Percentiles rank a stretch among this genome's conserved stretches.
Evolutionary conservation across 108 stramenopile species (phyloP).

Genomic region (Nitzschia inconspicua): DNA sequence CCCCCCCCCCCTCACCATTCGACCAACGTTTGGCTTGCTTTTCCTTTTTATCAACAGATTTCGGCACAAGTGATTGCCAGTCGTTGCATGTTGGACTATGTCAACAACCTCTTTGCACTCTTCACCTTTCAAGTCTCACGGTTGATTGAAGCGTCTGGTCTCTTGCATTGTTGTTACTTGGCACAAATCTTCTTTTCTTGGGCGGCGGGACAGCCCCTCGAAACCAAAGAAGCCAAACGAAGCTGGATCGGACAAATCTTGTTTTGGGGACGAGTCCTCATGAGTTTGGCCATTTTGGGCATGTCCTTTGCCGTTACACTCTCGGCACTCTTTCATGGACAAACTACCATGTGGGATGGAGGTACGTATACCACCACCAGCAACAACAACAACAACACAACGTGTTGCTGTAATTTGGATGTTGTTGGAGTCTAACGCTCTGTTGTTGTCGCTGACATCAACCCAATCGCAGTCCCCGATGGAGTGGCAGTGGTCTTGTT

Average conservation of each 20-base stretch:
- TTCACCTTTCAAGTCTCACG: conserved; percentile 47
- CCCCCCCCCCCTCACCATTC: no score
- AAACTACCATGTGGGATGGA: conserved; percentile 59
- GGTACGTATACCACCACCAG: no score
- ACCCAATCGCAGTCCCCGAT: no score
- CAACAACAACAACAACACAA: no score
- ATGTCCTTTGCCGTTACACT: conserved; percentile 47
- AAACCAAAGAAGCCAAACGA: conserved; percentile 60
- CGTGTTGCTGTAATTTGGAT: no score
- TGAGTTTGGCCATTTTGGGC: conserved; percentile 32
- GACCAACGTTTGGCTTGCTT: not conserved
- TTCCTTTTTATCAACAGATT: conserved; percentile 35
- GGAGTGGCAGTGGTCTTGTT: conserved; percentile 52
- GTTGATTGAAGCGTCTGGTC: conserved; percentile 53
- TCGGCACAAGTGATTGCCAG: conserved; percentile 49
- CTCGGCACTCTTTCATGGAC: conserved; percentile 36
- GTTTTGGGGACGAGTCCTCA: conserved; percentile 45
- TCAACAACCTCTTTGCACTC: conserved; percentile 60
- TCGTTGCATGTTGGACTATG: conserved; percentile 70
- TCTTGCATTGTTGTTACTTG: conserved; percentile 58
- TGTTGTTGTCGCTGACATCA: no score
- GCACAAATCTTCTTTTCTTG: conserved; percentile 48
- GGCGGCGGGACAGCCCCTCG: conserved; percentile 50
- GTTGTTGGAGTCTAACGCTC: no score
- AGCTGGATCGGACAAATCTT: conserved; percentile 25